A percentile compares a stretch with the other conserved stretches of the same genome.
Conservation (phyloP, 306 rosid genomes). For the Hippophae gyantsensis region DNA sequence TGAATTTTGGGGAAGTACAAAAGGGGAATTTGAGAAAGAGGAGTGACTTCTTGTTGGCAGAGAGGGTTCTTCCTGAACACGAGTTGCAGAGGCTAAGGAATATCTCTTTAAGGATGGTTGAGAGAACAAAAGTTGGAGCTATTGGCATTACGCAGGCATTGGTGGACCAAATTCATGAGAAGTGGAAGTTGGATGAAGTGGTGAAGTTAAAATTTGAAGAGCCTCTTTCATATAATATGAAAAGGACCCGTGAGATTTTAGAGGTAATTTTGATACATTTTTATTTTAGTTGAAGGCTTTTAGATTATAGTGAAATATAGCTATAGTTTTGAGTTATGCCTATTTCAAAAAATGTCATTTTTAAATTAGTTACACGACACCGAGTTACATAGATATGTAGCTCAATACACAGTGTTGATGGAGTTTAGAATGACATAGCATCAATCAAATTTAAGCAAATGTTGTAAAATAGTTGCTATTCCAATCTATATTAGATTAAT, state of each 20-base stretch:
- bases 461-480: too few species aligned
- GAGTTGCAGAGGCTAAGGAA: conserved; percentile 79
- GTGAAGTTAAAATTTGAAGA: conserved; percentile 74
- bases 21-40: conserved; percentile 23
- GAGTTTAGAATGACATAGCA: too few species aligned
- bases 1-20: conserved; percentile 22
- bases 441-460: too few species aligned
- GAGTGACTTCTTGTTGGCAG: conserved; percentile 51
- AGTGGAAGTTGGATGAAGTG: conserved; percentile 67
- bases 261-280: conserved; percentile 37
- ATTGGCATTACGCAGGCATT: conserved; percentile 61
- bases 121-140: conserved; percentile 66
- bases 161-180: conserved; percentile 55
- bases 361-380: too few species aligned
- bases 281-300: not conserved
- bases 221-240: conserved; percentile 73
- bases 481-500: too few species aligned
- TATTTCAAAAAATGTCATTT: too few species aligned
- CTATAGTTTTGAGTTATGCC: not conserved
- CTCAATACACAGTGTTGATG: too few species aligned
- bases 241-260: conserved; percentile 54
- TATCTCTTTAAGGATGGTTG: conserved; percentile 66
- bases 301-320: not conserved
- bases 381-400: too few species aligned
- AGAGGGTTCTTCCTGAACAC: conserved; percentile 56